phyloP scores from a whole-genome alignment of 805 yeast genomes.

The Peterozyma toletana region DNA sequence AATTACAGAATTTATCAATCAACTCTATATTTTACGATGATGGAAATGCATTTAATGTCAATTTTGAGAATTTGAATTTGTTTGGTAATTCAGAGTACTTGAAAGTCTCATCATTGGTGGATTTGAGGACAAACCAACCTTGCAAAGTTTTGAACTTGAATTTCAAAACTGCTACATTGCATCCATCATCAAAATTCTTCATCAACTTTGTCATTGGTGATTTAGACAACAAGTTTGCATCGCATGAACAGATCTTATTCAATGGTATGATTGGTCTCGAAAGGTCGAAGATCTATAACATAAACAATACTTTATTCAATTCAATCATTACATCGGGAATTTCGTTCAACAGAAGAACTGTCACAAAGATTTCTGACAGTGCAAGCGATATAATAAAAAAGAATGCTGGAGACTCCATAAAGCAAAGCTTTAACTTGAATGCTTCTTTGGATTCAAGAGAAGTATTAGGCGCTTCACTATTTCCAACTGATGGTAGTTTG shows the following conservation, averaged over 20 bases:
- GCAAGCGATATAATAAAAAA: constrained; percentile 52
- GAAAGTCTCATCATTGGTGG: constrained; percentile 38
- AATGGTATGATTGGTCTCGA: constrained; percentile 48
- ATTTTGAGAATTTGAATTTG: constrained; percentile 37
- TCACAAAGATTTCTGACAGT: constrained; percentile 40
- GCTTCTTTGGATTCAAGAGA: constrained; percentile 36
- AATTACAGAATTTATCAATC: constrained; percentile 20
- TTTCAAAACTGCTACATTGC: constrained; percentile 35
- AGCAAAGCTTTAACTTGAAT: constrained; percentile 41
- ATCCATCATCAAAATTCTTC: constrained; percentile 39
- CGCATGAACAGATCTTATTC: constrained; percentile 43
- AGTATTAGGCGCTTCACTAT: constrained; percentile 23
- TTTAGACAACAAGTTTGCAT: constrained; percentile 28
- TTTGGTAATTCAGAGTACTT: constrained; percentile 67
- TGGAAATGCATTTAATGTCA: constrained; percentile 24
- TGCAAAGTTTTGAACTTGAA: constrained; percentile 40
- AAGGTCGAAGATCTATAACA: constrained; percentile 20
- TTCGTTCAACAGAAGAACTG: constrained; percentile 49
- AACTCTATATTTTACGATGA: constrained; percentile 27
- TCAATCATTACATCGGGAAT: constrained; percentile 38
- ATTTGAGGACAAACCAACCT: constrained; percentile 38
- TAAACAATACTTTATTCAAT: constrained; percentile 17
- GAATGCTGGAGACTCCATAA: constrained; percentile 56
- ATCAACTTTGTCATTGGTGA: constrained; percentile 39
- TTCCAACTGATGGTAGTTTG: constrained; percentile 39